Evolutionary conservation across 139 green algal species (phyloP), one percentile per base, ranked within the genome.

Genomic region (Micractinium conductrix): DNA sequence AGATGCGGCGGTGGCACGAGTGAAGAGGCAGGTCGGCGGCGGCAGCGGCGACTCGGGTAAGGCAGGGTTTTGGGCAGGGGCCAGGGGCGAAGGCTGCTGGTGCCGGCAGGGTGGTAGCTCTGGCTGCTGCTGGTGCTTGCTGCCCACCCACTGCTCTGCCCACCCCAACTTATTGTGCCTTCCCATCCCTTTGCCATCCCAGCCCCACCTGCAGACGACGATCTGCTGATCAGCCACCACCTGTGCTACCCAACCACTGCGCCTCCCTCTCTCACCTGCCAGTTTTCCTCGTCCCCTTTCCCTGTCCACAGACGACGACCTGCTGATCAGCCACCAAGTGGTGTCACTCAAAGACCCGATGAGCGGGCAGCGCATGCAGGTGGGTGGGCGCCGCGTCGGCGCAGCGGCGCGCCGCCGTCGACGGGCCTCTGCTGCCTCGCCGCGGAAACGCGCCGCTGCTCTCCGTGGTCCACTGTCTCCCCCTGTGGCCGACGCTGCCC

Each of bases 21-120:
- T 96, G 42, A 74, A 74, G 62, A 45, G 79, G 16, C 84, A 92
- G 81, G 83, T 94, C 62, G 7, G 74, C n/a, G 81, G 78, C 60
- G 85, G 79, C 7, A 44, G 43, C 42, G 80, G 70, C 74, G 73
- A 42, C 35, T 87, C 80, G 10, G 78, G 40, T 70, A 62, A 6
- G 50, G 58, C 17, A n/a, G 5, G 30, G 58, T 28, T 19, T 5
- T 67, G 58, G 58, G 58, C 58, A 67, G 58, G 48, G 48, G 12
- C 58, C 19, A 8, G 58, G 58, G 58, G 19, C 8, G 58, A 14
- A 28, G 58, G 58, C 16, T 65, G 58, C 14, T 24, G 12, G 58
- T 65, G 19, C 48, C 48, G 10, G 48, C 53, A 5, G 10, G 8
- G 53, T 28, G 8, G 53, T 42, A 42, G 30, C 21, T n/a, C 62